These are phyloP conservation scores for peach (Prunus persica) DNA, from an alignment of 306 rosid species.

Conservation along the genomic window DNA sequence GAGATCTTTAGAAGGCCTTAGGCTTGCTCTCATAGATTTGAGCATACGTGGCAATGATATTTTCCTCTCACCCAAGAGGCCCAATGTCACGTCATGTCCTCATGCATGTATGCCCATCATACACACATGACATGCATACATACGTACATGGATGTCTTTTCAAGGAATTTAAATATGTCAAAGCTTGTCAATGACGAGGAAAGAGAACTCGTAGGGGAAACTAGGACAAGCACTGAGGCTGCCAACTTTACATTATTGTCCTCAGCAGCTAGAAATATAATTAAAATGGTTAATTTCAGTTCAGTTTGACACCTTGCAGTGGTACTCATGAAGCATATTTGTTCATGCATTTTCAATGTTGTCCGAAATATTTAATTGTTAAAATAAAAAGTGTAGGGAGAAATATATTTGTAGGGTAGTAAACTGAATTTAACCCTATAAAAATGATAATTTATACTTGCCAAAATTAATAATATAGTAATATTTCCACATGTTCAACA, in stretches of 20 bases:
- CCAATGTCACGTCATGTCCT: conserved; percentile 30
- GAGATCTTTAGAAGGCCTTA: conserved; percentile 65
- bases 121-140: neutral
- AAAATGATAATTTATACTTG: no score
- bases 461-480: no score
- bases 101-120: conserved; percentile 11
- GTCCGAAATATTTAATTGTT: no score
- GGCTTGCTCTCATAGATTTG: conserved; percentile 31
- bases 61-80: conserved; percentile 53
- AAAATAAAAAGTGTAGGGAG: no score
- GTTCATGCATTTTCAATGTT: no score
- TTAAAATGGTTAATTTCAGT: no score
- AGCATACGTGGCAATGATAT: conserved; percentile 84
- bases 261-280: neutral
- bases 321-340: no score
- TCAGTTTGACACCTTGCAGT: no score
- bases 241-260: conserved; percentile 1
- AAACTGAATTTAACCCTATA: no score
- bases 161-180: no score
- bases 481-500: no score
- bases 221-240: neutral
- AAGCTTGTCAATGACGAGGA: conserved; percentile 3
- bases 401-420: no score
- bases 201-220: neutral
- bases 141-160: neutral